Conservation (phyloP, 1,284 basidiomycete genomes). For the Ganoderma leucocontextum region DNA sequence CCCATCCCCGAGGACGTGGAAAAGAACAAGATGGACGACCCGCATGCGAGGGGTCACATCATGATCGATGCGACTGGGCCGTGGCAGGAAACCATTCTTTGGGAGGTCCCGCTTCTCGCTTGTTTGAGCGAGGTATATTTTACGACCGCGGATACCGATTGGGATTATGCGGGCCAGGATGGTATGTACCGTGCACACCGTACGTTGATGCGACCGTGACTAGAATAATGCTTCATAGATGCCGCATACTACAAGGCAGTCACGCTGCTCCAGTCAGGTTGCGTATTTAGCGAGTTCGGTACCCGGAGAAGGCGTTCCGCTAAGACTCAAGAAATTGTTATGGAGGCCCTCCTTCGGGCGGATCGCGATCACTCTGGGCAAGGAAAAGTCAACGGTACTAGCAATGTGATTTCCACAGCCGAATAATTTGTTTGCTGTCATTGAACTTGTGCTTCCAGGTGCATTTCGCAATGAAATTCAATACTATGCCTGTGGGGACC, state of each 20-base stretch:
- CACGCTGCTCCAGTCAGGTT: slow-evolving; percentile 72
- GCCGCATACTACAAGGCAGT: slow-evolving; percentile 78
- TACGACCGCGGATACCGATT: slow-evolving; percentile 75
- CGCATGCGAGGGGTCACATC: slow-evolving; percentile 62
- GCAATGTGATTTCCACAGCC: slow-evolving; percentile 67
- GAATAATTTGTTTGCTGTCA: neutral
- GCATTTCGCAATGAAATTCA: slow-evolving; percentile 81
- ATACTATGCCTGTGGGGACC: slow-evolving; percentile 78
- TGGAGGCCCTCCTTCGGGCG: slow-evolving; percentile 76
- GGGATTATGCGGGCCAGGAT: slow-evolving; percentile 85
- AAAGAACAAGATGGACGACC: slow-evolving; percentile 32
- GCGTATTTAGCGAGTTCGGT: slow-evolving; percentile 92
- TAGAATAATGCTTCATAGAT: slow-evolving; percentile 37
- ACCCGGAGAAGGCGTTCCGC: slow-evolving; percentile 89
- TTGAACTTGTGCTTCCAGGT: slow-evolving; percentile 54
- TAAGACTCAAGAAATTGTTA: slow-evolving; percentile 80
- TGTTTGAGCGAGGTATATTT: slow-evolving; percentile 86
- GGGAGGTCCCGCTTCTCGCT: slow-evolving; percentile 96
- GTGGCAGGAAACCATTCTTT: slow-evolving; percentile 93
- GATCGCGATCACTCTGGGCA: slow-evolving; percentile 56
- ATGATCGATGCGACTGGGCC: slow-evolving; percentile 79
- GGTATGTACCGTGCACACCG: slow-evolving; percentile 48
- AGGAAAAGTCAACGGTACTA: slow-evolving; percentile 84
- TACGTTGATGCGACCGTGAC: too few relatives aligned
- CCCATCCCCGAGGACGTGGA: slow-evolving; percentile 59